Percentiles rank a stretch among this genome's conserved stretches.
Evolutionary conservation across 768 basidiomycete genomes (phyloP).

Genomic region (Trametes coccinea): DNA sequence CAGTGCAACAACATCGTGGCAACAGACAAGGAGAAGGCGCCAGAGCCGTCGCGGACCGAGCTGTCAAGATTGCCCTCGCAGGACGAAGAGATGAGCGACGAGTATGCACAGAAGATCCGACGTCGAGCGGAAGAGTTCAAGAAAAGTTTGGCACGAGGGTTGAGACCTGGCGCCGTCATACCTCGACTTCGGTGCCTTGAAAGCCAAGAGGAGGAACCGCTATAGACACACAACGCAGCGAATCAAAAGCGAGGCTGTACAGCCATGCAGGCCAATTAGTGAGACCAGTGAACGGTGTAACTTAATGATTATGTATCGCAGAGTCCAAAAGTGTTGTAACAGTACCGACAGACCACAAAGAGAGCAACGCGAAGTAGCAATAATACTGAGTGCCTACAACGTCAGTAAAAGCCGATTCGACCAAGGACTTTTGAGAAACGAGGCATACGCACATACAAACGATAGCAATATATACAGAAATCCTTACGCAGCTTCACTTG

Average conservation of each 20-base stretch:
- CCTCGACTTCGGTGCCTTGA: slow-evolving; percentile 21
- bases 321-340: slow-evolving; percentile 7
- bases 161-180: slow-evolving; percentile 21
- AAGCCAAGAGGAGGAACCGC: slow-evolving; percentile 19
- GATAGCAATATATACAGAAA: background rate
- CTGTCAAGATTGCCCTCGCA: slow-evolving; percentile 18
- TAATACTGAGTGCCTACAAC: slow-evolving; percentile 4
- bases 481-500: slow-evolving; percentile 34
- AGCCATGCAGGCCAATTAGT: background rate
- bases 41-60: background rate
- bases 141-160: slow-evolving; percentile 11
- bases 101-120: background rate
- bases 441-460: slow-evolving; percentile 17
- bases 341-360: background rate
- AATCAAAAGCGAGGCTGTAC: no score
- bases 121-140: slow-evolving; percentile 14
- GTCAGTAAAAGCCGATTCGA: background rate
- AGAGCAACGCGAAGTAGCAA: background rate
- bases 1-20: background rate
- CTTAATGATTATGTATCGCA: slow-evolving; percentile 10
- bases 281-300: background rate
- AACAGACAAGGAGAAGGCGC: background rate
- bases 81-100: slow-evolving; percentile 15
- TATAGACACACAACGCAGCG: background rate
- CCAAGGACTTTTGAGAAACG: background rate